Percentiles rank a stretch among this genome's conserved stretches.
Evolutionary conservation across 1,139 yeast species (phyloP).

Genomic region (Magnusiomyces paraingens): DNA sequence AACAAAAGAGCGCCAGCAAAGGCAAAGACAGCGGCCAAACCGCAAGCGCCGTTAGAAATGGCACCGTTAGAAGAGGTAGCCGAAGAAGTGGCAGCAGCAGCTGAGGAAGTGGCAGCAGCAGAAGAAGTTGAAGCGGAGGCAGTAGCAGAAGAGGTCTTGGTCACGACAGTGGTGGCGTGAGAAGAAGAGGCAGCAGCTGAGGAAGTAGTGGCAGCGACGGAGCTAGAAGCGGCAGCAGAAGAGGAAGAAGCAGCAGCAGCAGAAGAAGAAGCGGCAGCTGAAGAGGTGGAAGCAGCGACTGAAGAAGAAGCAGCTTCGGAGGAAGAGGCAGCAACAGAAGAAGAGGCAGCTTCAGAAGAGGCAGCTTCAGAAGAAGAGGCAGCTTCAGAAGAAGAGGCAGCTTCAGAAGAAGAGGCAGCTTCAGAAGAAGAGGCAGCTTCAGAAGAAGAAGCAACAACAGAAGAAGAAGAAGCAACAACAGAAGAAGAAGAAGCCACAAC

Average conservation of each 20-base stretch:
- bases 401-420: conserved; percentile 14
- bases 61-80: conserved; percentile 17
- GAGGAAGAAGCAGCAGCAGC: conserved; percentile 14
- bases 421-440: conserved; percentile 17
- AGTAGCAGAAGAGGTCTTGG: conserved; percentile 10
- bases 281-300: conserved; percentile 17
- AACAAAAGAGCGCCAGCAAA: conserved; percentile 18
- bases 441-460: conserved; percentile 20
- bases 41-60: conserved; percentile 14
- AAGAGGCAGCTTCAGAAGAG: conserved; percentile 13
- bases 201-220: not conserved
- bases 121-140: conserved; percentile 13
- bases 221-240: conserved; percentile 1
- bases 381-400: conserved; percentile 12
- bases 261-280: conserved; percentile 14
- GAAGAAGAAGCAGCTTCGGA: conserved; percentile 17
- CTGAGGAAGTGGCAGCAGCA: conserved; percentile 1
- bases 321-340: conserved; percentile 1
- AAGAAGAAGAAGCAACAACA: conserved; percentile 2
- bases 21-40: conserved; percentile 5
- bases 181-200: conserved; percentile 7
- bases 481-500: conserved; percentile 14
- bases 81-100: not conserved
- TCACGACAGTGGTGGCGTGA: too few species aligned
- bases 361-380: not conserved